Percentiles rank a stretch among this genome's conserved stretches.
phyloP scores from a whole-genome alignment of 2,329 filamentous ascomycete species.

The Chaetomium globosum region DNA sequence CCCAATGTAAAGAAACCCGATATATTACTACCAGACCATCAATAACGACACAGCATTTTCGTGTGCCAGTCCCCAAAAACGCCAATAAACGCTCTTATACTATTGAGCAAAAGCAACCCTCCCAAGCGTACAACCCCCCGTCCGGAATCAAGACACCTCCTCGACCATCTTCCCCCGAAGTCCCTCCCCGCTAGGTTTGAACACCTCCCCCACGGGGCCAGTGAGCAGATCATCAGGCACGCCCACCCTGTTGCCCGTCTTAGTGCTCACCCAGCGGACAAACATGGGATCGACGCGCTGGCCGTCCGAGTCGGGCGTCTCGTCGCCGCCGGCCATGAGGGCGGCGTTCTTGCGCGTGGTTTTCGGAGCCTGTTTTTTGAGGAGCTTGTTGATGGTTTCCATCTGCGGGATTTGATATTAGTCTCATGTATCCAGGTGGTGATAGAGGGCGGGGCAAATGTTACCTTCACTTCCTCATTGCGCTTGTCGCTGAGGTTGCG shows the following conservation, averaged over 20 bases:
- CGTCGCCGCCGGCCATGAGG: conserved; percentile 50
- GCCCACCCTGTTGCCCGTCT: conserved; percentile 62
- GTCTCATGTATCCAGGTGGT: neutral
- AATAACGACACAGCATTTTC: neutral
- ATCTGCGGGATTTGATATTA: conserved; percentile 54
- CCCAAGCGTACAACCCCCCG: conserved; percentile 20
- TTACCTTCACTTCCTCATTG: conserved; percentile 65
- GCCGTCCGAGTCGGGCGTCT: conserved; percentile 51
- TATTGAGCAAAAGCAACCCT: neutral
- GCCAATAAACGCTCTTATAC: neutral
- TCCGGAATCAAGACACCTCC: conserved; percentile 47
- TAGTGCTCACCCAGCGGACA: conserved; percentile 71
- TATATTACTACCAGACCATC: neutral
- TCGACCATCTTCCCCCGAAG: conserved; percentile 55
- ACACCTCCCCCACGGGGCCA: conserved; percentile 63
- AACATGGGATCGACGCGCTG: conserved; percentile 62
- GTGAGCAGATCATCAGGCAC: conserved; percentile 70
- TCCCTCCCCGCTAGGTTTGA: conserved; percentile 44
- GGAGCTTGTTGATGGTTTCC: conserved; percentile 87
- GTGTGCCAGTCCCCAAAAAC: neutral
- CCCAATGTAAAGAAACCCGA: neutral
- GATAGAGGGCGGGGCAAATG: too few species aligned
- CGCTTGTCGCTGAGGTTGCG: conserved; percentile 67
- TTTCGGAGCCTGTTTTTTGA: conserved; percentile 83
- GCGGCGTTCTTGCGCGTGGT: conserved; percentile 58